These are phyloP conservation scores for Leccinum pellstonianum DNA, from an alignment of 768 basidiomycete genomes.

Conservation along the genomic window DNA sequence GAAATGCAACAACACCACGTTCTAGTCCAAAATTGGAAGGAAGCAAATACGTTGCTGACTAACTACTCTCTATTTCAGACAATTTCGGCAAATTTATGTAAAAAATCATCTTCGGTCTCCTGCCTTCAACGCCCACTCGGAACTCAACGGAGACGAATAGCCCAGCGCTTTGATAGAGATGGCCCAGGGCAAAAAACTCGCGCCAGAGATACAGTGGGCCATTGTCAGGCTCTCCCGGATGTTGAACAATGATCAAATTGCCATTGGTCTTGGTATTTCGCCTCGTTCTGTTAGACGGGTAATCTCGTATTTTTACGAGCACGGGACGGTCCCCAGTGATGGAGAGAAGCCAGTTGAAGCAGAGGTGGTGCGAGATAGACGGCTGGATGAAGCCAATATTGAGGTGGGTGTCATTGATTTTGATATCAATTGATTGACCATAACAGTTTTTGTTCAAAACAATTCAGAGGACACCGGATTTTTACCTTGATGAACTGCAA, in stretches of 20 bases:
- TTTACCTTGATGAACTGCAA: too few relatives aligned
- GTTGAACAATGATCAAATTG: too few relatives aligned
- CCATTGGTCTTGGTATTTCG: too few relatives aligned
- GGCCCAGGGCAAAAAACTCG: conserved; percentile 9
- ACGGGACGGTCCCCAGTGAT: background rate
- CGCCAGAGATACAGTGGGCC: too few relatives aligned
- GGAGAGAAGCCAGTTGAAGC: background rate
- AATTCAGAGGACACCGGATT: background rate
- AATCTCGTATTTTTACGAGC: background rate
- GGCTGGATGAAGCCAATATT: background rate
- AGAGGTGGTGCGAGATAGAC: background rate
- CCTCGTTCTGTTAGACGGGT: background rate
- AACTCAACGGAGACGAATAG: too few relatives aligned
- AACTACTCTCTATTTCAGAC: conserved; percentile 8
- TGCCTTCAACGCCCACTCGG: too few relatives aligned
- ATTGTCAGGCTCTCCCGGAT: too few relatives aligned
- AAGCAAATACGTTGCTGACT: conserved; percentile 27
- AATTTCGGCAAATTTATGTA: too few relatives aligned
- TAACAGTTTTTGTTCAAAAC: background rate
- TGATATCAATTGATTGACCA: background rate
- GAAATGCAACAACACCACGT: background rate
- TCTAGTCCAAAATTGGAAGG: conserved; percentile 1
- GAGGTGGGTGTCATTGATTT: background rate
- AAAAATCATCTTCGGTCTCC: too few relatives aligned
- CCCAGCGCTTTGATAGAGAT: background rate